Evolutionary conservation across 2,329 filamentous ascomycete genomes (phyloP), one percentile per base, ranked within the genome.

Genomic region (Aureobasidium lini): DNA sequence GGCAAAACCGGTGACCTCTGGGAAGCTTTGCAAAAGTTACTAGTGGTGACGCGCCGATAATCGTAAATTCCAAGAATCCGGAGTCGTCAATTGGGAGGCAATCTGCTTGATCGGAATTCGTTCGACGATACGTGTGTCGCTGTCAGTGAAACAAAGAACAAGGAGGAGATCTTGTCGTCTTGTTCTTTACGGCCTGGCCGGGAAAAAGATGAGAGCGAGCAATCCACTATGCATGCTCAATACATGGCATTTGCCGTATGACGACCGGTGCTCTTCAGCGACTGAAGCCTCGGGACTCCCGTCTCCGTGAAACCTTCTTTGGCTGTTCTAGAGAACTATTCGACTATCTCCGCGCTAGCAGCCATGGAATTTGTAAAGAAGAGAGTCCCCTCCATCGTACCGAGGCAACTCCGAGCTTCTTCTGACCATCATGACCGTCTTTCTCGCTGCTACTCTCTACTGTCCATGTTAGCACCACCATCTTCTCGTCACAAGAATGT

Each of bases 1-100:
- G 53, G 53, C 53, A 47, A 57, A 57, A 46, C 16, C 34, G 53
- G 42, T 40, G 53, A 31, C 32, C 7, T 54, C 9, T 56, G 18
- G 29, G 53, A 57, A 57, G 53, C 53, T 57, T 57, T 57, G 32
- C 52, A 46, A 57, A 46, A 57, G 31, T 57, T 57, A 32, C 42
- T 28, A 34, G 23, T 47, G 42, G 53, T 57, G 53, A 57, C 53
- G 53, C 53, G 53, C 40, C 40, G 53, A 46, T 37, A 57, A 39
- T 57, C 39, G 31, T 56, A 43, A 56, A 56, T 28, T 42, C 39
- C 39, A 37, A 39, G 40, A 56, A 44, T 44, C 29, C 40, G 16
- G 42, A 39, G 42, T 57, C 28, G 42, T 37, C 40, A 37, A 16
- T 56, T 32, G 39, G 52, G 29, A 10, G 16, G 15, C n/a, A 43